phyloP scores from a whole-genome alignment of 768 basidiomycete genomes.

The Plicaturopsis crispa region DNA sequence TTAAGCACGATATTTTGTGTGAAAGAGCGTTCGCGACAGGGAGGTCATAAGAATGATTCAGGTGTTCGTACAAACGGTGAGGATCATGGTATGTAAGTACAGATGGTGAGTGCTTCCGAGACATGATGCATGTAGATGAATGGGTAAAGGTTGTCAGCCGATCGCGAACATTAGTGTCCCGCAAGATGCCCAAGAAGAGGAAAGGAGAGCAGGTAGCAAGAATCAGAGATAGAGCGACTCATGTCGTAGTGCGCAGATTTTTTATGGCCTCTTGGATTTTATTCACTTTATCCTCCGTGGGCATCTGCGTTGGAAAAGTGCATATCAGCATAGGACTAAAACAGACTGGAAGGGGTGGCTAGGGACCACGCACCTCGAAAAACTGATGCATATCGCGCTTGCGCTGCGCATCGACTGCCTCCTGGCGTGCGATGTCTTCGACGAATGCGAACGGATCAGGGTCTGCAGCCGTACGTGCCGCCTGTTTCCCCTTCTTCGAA shows the following conservation, averaged over 20 bases:
- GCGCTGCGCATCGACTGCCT: conserved; percentile 29
- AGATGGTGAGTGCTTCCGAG: too few relatives aligned
- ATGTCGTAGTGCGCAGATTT: conserved; percentile 25
- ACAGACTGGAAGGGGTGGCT: neutral
- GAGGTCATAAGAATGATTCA: too few relatives aligned
- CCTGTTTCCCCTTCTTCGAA: neutral
- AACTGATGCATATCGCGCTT: conserved; percentile 42
- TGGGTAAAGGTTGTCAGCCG: too few relatives aligned
- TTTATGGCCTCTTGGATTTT: conserved; percentile 44
- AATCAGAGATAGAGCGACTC: too few relatives aligned
- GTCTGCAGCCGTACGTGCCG: neutral
- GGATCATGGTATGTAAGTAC: too few relatives aligned
- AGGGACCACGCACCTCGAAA: conserved; percentile 30
- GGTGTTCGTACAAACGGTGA: too few relatives aligned
- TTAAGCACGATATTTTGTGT: too few relatives aligned
- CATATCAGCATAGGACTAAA: neutral
- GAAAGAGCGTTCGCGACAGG: too few relatives aligned
- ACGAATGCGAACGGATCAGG: conserved; percentile 29
- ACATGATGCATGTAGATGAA: too few relatives aligned
- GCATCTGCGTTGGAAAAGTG: conserved; percentile 31
- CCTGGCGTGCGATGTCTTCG: conserved; percentile 35
- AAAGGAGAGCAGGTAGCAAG: too few relatives aligned
- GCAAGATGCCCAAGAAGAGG: too few relatives aligned
- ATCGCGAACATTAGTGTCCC: too few relatives aligned
- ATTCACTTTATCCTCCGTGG: conserved; percentile 44